Conservation (phyloP, 208 protist genomes). For the Crithidia bombi region DNA sequence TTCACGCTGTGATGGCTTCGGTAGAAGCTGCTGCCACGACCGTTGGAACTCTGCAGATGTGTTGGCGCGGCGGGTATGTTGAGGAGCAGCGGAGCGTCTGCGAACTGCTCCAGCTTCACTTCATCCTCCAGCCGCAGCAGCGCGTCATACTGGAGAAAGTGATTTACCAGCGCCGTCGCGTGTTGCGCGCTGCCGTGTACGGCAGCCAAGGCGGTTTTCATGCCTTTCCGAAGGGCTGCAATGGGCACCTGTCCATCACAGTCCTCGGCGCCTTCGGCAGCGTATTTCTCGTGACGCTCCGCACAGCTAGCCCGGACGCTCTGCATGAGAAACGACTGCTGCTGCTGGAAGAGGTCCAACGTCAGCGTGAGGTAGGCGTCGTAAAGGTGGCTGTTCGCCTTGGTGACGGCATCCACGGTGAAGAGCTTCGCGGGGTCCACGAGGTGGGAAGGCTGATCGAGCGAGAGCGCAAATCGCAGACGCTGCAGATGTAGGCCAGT, state of each 20-base stretch:
- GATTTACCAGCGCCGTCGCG: slow-evolving; percentile 59
- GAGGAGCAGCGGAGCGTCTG: slow-evolving; percentile 71
- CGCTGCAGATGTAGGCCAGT: slow-evolving; percentile 61
- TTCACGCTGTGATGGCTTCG: not conserved
- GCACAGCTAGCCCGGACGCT: slow-evolving; percentile 48
- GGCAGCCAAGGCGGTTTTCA: slow-evolving; percentile 39
- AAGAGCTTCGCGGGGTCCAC: slow-evolving; percentile 61
- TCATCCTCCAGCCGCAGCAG: slow-evolving; percentile 70
- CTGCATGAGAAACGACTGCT: slow-evolving; percentile 72
- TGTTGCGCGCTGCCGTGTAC: slow-evolving; percentile 42
- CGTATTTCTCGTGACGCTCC: slow-evolving; percentile 45
- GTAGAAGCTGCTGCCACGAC: not conserved
- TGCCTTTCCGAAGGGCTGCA: slow-evolving; percentile 48
- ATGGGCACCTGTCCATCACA: slow-evolving; percentile 74
- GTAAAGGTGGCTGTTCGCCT: slow-evolving; percentile 77
- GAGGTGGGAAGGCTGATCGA: slow-evolving; percentile 77
- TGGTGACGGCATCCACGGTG: slow-evolving; percentile 51
- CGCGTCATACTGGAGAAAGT: slow-evolving; percentile 73
- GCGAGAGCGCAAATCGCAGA: slow-evolving; percentile 77
- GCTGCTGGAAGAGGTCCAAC: slow-evolving; percentile 69
- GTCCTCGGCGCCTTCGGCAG: slow-evolving; percentile 54
- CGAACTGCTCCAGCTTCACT: slow-evolving; percentile 76
- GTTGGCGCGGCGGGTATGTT: slow-evolving; percentile 30
- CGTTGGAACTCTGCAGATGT: not conserved
- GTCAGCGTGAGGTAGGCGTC: slow-evolving; percentile 76